These are phyloP conservation scores for Tetraselmis striata DNA, from an alignment of 139 green algal species.

Conservation along the genomic window DNA sequence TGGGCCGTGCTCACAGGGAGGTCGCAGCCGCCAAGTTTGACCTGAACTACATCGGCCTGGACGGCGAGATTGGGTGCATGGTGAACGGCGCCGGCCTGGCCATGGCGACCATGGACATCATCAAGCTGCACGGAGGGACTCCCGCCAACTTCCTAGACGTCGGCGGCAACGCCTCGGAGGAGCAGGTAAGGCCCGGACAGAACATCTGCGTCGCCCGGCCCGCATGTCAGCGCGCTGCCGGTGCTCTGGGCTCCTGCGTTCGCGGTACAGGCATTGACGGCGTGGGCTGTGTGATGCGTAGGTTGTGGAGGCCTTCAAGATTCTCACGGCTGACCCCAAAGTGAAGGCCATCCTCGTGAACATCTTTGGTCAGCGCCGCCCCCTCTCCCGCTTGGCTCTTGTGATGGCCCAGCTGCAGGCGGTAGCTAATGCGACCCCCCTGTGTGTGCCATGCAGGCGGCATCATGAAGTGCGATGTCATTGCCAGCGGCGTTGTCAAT, in stretches of 20 bases:
- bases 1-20: constrained; percentile 53
- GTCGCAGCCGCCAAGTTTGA: constrained; percentile 84
- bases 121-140: constrained; percentile 87
- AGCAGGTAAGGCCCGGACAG: constrained; percentile 81
- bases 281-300: no score
- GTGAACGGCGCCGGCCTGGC: constrained; percentile 97
- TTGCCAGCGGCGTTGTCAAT: constrained; percentile 92
- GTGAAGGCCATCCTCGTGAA: constrained; percentile 98
- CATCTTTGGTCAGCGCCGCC: constrained; percentile 79
- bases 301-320: constrained; percentile 93
- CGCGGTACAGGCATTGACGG: constrained; percentile 10
- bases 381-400: neutral
- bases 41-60: constrained; percentile 99
- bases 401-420: neutral
- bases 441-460: constrained; percentile 36
- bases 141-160: constrained; percentile 99
- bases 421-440: neutral
- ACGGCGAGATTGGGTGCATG: constrained; percentile 92
- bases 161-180: constrained; percentile 83
- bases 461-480: constrained; percentile 99
- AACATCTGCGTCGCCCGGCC: no score
- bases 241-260: no score
- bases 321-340: constrained; percentile 81
- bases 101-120: constrained; percentile 99
- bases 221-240: no score